Conservation (phyloP, 2,329 filamentous ascomycete genomes). For the Botrytis deweyae region DNA sequence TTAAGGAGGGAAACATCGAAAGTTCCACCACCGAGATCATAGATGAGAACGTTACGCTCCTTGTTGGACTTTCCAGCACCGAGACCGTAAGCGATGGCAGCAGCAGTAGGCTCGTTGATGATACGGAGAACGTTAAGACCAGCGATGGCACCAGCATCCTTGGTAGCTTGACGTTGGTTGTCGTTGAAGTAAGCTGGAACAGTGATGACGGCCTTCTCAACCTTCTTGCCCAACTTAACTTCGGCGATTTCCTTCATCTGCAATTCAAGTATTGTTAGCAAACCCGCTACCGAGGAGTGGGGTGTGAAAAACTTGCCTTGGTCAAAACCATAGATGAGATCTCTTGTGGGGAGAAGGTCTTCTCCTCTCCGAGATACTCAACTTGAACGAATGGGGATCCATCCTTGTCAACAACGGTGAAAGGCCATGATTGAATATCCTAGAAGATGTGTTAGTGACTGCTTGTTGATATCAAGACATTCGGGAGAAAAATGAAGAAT, state of each 20-base stretch:
- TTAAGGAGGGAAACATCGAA: conserved; percentile 99
- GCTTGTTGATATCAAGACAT: background rate
- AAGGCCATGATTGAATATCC: conserved; percentile 90
- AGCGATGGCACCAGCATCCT: conserved; percentile 96
- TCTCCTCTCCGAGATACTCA: conserved; percentile 90
- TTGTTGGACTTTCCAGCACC: conserved; percentile 92
- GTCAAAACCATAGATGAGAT: conserved; percentile 98
- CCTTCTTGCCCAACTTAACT: conserved; percentile 97
- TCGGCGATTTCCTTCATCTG: conserved; percentile 99
- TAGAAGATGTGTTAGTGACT: background rate
- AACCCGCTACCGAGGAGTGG: background rate
- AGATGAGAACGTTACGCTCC: conserved; percentile 99
- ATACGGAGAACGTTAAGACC: conserved; percentile 99
- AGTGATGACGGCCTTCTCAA: conserved; percentile 98
- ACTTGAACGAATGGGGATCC: conserved; percentile 92
- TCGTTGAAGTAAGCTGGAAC: conserved; percentile 99
- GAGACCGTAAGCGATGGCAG: conserved; percentile 97
- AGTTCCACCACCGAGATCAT: conserved; percentile 99
- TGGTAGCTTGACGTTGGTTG: conserved; percentile 99
- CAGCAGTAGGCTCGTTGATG: conserved; percentile 99
- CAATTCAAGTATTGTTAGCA: conserved; percentile 25
- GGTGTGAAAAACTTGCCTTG: conserved; percentile 65
- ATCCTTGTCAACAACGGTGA: conserved; percentile 91
- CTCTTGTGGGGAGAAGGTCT: conserved; percentile 97
- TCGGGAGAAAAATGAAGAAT: background rate